Percentiles rank a stretch among this genome's conserved stretches.
Conservation (phyloP, 768 basidiomycete species). For the Lentinula raphanica region DNA sequence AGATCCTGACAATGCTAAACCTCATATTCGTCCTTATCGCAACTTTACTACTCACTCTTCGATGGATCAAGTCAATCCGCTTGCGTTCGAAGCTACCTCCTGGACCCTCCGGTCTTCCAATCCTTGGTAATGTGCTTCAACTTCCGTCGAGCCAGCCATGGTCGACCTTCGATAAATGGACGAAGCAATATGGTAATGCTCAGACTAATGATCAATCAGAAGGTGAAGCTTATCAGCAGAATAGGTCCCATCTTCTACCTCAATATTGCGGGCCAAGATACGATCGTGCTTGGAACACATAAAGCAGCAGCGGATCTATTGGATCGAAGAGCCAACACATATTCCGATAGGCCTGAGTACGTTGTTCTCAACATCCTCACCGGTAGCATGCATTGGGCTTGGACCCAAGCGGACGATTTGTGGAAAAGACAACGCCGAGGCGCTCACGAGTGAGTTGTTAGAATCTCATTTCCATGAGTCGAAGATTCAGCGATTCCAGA, state of each 20-base stretch:
- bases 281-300: background rate
- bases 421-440: conserved; percentile 14
- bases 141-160: conserved; percentile 22
- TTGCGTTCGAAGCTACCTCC: conserved; percentile 22
- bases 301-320: conserved; percentile 5
- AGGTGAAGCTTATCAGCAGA: background rate
- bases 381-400: background rate
- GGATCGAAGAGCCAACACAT: conserved; percentile 1
- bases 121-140: conserved; percentile 31
- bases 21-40: background rate
- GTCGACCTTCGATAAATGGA: conserved; percentile 26
- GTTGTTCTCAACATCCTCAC: background rate
- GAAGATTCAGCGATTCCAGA: background rate
- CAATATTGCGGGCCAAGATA: background rate
- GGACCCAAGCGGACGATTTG: background rate
- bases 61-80: background rate
- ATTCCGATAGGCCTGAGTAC: background rate
- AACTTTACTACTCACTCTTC: background rate
- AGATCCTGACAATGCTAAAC: background rate
- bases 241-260: conserved; percentile 6
- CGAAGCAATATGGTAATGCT: conserved; percentile 26
- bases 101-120: conserved; percentile 32
- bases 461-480: background rate
- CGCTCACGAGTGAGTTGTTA: conserved; percentile 13
- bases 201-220: background rate